These are phyloP conservation scores for Hemerocallis citrina DNA, from an alignment of 106 monocot species.

Conservation along the genomic window DNA sequence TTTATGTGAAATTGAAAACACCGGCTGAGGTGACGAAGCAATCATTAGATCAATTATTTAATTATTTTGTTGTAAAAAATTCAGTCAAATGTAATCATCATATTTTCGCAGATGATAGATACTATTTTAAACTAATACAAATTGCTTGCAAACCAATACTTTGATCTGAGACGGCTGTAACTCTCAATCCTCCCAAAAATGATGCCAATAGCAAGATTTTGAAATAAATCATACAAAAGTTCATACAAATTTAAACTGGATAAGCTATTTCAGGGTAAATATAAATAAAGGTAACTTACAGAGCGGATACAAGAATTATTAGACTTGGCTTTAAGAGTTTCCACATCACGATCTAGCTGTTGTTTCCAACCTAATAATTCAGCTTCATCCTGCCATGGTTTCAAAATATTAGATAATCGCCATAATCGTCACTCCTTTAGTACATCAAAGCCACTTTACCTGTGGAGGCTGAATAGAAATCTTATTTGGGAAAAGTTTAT, in stretches of 20 bases:
- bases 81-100: no score
- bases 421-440: neutral
- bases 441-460: conserved; percentile 44
- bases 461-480: conserved; percentile 80
- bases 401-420: neutral
- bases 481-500: conserved; percentile 85
- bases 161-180: no score
- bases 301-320: conserved; percentile 66
- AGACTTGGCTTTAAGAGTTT: conserved; percentile 89
- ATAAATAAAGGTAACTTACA: conserved; percentile 39
- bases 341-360: conserved; percentile 83
- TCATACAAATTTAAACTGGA: neutral
- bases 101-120: no score
- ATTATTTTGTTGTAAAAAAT: no score
- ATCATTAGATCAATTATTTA: no score
- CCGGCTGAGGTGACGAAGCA: no score
- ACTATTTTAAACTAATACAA: no score
- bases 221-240: no score
- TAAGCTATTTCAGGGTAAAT: neutral
- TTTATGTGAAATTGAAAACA: no score
- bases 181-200: no score
- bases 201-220: no score
- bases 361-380: conserved; percentile 77
- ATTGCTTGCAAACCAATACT: no score
- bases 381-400: conserved; percentile 55